phyloP scores from a whole-genome alignment of 345 rosid species.

The Brassica nigra region DNA sequence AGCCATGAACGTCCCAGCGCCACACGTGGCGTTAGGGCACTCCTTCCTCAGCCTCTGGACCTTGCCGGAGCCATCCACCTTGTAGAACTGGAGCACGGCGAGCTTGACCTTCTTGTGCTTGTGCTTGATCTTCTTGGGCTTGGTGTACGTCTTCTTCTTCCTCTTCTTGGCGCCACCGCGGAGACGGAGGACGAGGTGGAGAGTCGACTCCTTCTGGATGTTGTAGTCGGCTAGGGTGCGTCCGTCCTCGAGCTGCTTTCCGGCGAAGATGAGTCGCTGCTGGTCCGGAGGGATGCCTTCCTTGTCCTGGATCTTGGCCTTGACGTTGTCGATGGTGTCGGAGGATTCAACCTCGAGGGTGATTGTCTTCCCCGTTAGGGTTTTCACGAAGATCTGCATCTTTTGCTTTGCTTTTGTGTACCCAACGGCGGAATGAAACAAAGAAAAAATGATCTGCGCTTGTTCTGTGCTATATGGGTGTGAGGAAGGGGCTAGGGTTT shows the following conservation, averaged over 20 bases:
- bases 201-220: constrained; percentile 61
- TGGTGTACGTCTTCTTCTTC: constrained; percentile 78
- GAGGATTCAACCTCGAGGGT: constrained; percentile 55
- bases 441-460: background rate
- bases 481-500: constrained; percentile 51
- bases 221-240: constrained; percentile 59
- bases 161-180: constrained; percentile 63
- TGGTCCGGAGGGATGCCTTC: constrained; percentile 62
- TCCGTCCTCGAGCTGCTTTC: constrained; percentile 69
- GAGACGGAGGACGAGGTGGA: constrained; percentile 55
- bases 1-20: constrained; percentile 74
- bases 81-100: constrained; percentile 64
- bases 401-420: background rate
- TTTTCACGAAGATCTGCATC: constrained; percentile 46
- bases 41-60: constrained; percentile 69
- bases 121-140: constrained; percentile 76
- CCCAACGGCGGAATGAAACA: constrained; percentile 5
- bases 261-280: constrained; percentile 73
- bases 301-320: constrained; percentile 78
- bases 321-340: constrained; percentile 71
- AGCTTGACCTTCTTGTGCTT: constrained; percentile 78
- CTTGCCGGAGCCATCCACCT: constrained; percentile 64
- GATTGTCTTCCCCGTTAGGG: constrained; percentile 44
- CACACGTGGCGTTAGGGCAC: constrained; percentile 67
- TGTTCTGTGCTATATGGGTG: background rate